Evolutionary conservation across 2,329 filamentous ascomycete species (phyloP), one percentile per base, ranked within the genome.

Genomic region (Parascedosporium putredinis): DNA sequence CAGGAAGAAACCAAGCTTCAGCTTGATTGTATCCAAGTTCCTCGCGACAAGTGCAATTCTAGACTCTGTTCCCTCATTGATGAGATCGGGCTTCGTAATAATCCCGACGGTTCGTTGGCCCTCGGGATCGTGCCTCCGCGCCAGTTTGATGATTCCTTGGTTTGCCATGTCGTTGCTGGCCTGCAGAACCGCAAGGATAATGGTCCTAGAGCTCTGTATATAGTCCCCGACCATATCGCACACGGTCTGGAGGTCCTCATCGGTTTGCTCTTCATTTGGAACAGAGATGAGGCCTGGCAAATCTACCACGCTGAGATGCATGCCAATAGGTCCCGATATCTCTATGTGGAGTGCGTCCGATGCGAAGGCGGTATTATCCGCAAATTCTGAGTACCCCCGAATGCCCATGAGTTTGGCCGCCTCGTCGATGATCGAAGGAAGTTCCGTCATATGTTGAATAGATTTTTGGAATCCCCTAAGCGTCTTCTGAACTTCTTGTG

Each of bases 271-370:
- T 6, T 65, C 60, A 18, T 59, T 62, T 9, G 63, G 51, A 3
- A 61, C 57, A 6, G 67, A 60, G 25, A 74, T 69, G 4, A 74
- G 57, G 3, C 71, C 69, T 2, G 70, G 71, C 2, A 74, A 55
- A 52, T 75, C 71, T 1, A 75, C 69, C 9, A 74, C 60, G 1
- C 69, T 73, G 2, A 74, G 60, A 31, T 70, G 64, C 4, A 59
- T 51, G 1, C 58, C 56, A 3, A 54, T 55, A 7, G 55, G 45
- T n/a, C 59, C 56, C 25, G 47, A 48, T 8, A 57, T 51, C 14
- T 58, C 56, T 24, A 62, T 55, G 6, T 52, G 58, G n/a, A 63
- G 54, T 2, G 53, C 50, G 47, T 62, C 57, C 3, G 51, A 36
- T 0, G 57, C 51, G 34, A 63, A 63, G 6, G 57, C 54, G 5